Base-by-base conservation (phyloP, 768 basidiomycete genomes). In the Boletus vinaceobasis region DNA sequence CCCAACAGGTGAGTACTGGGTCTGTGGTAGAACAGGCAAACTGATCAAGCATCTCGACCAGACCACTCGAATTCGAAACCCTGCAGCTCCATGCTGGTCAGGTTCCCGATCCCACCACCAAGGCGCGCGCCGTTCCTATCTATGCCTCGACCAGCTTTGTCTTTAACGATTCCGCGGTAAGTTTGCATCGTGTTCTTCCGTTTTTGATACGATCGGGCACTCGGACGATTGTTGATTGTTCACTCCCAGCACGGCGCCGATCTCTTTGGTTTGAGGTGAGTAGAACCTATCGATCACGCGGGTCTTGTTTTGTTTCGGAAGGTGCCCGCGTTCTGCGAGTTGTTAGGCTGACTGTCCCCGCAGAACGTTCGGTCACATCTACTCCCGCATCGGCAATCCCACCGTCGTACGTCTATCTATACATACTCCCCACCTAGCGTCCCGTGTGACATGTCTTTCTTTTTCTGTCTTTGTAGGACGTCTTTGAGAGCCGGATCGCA, bases 401-500 rank as follows among this genome's bases (percentile, higher is more conserved):
- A 84, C 82, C 3, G 73, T 78, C 33, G 82, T 83, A 58, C 53
- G 80, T 73, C 21, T 31, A 26, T 38, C 7, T 31, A 35, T 9
- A 7, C 32, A 35, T 9, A 19, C 6, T 13, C 17, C 8, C n/a
- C 5, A 15, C 35, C 11, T 2, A 29, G 6, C n/a, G 0, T 29
- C 17, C 9, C 5, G 23, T 46, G 5, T 49, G 32, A 53, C 43
- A 3, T 3, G 3, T 19, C 37, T 23, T 1, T 19, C 19, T 15
- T 7, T 11, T 13, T 29, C 8, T 14, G 8, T 19, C 8, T 35
- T 5, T 10, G 26, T 7, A 81, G 82, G 83, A 86, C 38, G 77
- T 86, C 3, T 85, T 87, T 47, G 86, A 87, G 68, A 79, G 79
- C 60, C 76, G 86, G 5, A 79, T 87, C 2, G 79, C 86, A 0